These are phyloP conservation scores for Rhodotorula sp. DNA, from an alignment of 1,284 basidiomycete genomes.

Conservation along the genomic window DNA sequence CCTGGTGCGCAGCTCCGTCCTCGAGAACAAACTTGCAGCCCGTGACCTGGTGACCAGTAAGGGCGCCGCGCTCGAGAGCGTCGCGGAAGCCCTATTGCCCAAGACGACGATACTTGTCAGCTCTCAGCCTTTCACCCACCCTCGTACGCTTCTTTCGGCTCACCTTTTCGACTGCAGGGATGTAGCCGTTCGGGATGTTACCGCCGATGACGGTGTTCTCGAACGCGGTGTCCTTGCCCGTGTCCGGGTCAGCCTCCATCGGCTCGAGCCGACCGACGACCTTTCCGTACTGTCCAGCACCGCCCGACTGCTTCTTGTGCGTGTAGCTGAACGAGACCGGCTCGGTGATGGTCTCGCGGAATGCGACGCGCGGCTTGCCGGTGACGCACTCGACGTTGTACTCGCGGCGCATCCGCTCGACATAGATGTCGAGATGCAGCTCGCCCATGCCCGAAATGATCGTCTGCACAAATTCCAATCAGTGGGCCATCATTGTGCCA, in stretches of 20 bases:
- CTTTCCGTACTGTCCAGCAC: slow-evolving; percentile 93
- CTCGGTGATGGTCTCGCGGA: slow-evolving; percentile 89
- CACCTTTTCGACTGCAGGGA: slow-evolving; percentile 93
- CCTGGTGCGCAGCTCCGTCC: slow-evolving; percentile 90
- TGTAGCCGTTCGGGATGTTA: slow-evolving; percentile 85
- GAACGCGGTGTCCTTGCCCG: slow-evolving; percentile 82
- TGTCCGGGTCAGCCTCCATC: slow-evolving; percentile 75
- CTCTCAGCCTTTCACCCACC: not conserved
- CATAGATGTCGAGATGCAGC: slow-evolving; percentile 97
- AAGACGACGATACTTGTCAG: not conserved
- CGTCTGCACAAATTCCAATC: slow-evolving; percentile 59
- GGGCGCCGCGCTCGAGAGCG: slow-evolving; percentile 84
- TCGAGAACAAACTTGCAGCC: slow-evolving; percentile 85
- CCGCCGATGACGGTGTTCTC: slow-evolving; percentile 89
- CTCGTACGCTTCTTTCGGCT: slow-evolving; percentile 23
- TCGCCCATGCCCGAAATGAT: slow-evolving; percentile 99
- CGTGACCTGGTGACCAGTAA: slow-evolving; percentile 85
- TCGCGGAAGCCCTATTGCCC: slow-evolving; percentile 83
- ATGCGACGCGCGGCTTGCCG: slow-evolving; percentile 95
- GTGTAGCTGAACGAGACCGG: slow-evolving; percentile 83
- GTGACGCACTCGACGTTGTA: slow-evolving; percentile 93
- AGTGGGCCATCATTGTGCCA: not conserved
- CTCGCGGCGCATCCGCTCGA: slow-evolving; percentile 97
- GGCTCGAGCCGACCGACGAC: slow-evolving; percentile 92
- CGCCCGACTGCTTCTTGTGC: slow-evolving; percentile 98